A percentile compares a stretch with the other conserved stretches of the same genome.
phyloP scores from a whole-genome alignment of 306 rosid species.

The Oxytropis ochrocephala region DNA sequence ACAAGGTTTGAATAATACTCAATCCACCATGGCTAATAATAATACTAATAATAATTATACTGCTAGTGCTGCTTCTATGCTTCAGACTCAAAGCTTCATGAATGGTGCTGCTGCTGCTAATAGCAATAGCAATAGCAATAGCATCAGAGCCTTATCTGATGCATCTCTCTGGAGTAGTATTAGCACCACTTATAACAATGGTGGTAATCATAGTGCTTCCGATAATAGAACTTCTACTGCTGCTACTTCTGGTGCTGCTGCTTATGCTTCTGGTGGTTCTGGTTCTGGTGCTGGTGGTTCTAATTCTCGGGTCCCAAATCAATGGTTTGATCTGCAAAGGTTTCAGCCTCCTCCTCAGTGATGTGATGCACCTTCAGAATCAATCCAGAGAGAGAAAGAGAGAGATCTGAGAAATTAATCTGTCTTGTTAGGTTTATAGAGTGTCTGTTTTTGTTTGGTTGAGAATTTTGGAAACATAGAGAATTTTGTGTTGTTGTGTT shows the following conservation, averaged over 20 bases:
- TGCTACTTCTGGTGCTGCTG: neutral
- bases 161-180: slow-evolving; percentile 40
- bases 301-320: slow-evolving; percentile 26
- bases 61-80: neutral
- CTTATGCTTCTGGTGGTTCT: neutral
- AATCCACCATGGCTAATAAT: neutral
- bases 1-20: slow-evolving; percentile 19
- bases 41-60: neutral
- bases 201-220: neutral
- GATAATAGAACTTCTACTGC: no score
- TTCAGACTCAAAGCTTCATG: slow-evolving; percentile 35
- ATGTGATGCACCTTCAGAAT: neutral
- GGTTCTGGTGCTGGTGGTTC: neutral
- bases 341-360: slow-evolving; percentile 31
- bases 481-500: slow-evolving; percentile 14
- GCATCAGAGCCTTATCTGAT: neutral
- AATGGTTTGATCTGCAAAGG: slow-evolving; percentile 39
- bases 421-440: neutral
- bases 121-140: neutral
- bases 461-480: neutral
- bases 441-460: slow-evolving; percentile 15
- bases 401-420: neutral
- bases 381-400: neutral
- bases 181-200: slow-evolving; percentile 15
- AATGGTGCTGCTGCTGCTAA: neutral